Base-by-base conservation (phyloP, 75 land plant genomes). In the Cryptomeria japonica region DNA sequence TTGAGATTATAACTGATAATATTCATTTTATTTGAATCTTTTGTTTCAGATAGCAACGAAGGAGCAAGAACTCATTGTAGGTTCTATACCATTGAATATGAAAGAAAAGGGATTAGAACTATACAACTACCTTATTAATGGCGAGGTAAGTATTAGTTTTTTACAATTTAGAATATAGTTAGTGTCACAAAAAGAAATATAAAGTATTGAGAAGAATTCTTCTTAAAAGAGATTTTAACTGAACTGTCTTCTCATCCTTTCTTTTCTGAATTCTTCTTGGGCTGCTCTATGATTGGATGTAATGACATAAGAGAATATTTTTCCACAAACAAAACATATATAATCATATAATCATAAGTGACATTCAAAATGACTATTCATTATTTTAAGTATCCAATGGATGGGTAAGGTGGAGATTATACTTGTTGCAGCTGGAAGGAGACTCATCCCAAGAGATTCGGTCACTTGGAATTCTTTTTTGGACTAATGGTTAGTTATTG, bases 41-140 rank as follows among this genome's bases (percentile, higher is more conserved):
- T 16, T 46, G 83, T 91, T 91, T 70, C 92, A 97, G 99, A 89
- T 95, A 53, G 99, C 97, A 84, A 84, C 36, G 5, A 95, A 95
- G 86, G 95, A 95, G 87, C 97, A 94, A 91, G 95, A 94, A 12
- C 87, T 95, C 25, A 96, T 98, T 41, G 89, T 98, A 87, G 90
- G 93, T 31, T 91, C 93, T 34, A 87, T 97, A 31, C 98, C 99
- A 41, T 39, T 87, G 31, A 93, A 95, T 44, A 61, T 90, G 46
- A 92, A 76, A 86, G 98, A 93, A 61, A 94, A 90, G 83, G 99
- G 97, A 47, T 89, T 90, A 18, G 61, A 68, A 82, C 51, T 97
- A 18, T 93, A 94, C 89, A 88, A 94, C 58, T 89, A 94, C 83
- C 91, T 98, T 28, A 86, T 93, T 34, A 92, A 92, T 84, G 97